Evolutionary conservation across 148 eudicot species (phyloP).

Genomic region (Polygonum maritimum): DNA sequence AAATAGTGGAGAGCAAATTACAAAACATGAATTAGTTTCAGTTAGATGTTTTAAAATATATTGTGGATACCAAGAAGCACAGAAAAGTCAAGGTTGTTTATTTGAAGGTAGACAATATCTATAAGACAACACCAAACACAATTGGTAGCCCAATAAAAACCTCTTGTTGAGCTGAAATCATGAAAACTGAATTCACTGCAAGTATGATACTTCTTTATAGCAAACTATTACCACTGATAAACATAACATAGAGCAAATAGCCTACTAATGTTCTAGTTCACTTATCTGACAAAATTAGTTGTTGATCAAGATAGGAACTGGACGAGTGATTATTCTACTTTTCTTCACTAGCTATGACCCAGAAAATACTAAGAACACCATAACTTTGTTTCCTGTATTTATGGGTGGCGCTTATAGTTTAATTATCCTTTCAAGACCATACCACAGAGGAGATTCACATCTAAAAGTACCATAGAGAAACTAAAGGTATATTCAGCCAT

Average conservation of each 20-base stretch:
- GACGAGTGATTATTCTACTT: neutral
- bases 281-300: neutral
- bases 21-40: neutral
- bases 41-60: neutral
- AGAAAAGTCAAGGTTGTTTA: neutral
- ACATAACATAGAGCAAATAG: neutral
- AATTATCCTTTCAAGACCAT: neutral
- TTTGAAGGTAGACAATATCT: neutral
- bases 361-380: neutral
- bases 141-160: neutral
- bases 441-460: neutral
- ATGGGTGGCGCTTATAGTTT: neutral
- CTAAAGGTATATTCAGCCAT: neutral
- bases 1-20: conserved; percentile 8
- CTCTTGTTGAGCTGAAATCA: neutral
- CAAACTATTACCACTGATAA: neutral
- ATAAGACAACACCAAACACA: neutral
- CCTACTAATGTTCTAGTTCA: neutral
- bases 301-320: neutral
- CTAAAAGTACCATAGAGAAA: neutral
- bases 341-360: neutral
- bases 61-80: neutral
- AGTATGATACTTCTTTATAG: neutral
- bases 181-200: neutral
- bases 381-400: neutral